A percentile compares a stretch with the other conserved stretches of the same genome.
Evolutionary conservation across 1,284 basidiomycete species (phyloP).

Genomic region (Austroboletus rostrupii): DNA sequence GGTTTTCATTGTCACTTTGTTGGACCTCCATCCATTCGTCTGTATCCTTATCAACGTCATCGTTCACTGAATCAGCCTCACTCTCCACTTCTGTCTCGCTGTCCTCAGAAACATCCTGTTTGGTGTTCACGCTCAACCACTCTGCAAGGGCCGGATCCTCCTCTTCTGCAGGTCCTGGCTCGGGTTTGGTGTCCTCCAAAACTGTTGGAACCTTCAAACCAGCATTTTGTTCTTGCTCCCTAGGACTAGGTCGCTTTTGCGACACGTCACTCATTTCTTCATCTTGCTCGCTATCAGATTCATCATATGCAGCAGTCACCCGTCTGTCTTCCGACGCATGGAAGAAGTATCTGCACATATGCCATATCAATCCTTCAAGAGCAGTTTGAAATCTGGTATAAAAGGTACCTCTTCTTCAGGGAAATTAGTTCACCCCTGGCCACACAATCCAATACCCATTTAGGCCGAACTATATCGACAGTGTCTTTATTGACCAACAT

Average conservation of each 20-base stretch:
- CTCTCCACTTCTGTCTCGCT: slow-evolving; percentile 49
- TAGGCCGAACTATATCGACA: slow-evolving; percentile 71
- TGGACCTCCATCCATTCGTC: slow-evolving; percentile 31
- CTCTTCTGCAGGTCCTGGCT: slow-evolving; percentile 32
- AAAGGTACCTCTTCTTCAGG: slow-evolving; percentile 60
- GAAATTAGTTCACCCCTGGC: slow-evolving; percentile 51
- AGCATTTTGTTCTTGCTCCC: slow-evolving; percentile 9
- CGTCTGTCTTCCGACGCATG: slow-evolving; percentile 51
- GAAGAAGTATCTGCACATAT: slow-evolving; percentile 67
- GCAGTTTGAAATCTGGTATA: neutral
- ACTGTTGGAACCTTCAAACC: slow-evolving; percentile 21
- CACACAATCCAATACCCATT: slow-evolving; percentile 82
- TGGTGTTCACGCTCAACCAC: slow-evolving; percentile 56
- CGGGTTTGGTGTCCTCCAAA: slow-evolving; percentile 16
- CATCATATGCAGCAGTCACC: slow-evolving; percentile 41
- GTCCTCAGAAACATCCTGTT: slow-evolving; percentile 14
- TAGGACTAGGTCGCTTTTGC: slow-evolving; percentile 1
- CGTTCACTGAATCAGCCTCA: slow-evolving; percentile 69
- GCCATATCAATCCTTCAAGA: neutral
- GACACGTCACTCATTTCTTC: slow-evolving; percentile 21
- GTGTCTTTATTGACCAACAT: slow-evolving; percentile 59
- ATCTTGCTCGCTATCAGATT: slow-evolving; percentile 33
- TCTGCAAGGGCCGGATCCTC: slow-evolving; percentile 50
- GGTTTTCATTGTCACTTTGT: slow-evolving; percentile 17
- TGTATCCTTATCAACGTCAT: slow-evolving; percentile 41